phyloP scores from a whole-genome alignment of 352 stramenopile species.

The Globisporangium heterothallicum region DNA sequence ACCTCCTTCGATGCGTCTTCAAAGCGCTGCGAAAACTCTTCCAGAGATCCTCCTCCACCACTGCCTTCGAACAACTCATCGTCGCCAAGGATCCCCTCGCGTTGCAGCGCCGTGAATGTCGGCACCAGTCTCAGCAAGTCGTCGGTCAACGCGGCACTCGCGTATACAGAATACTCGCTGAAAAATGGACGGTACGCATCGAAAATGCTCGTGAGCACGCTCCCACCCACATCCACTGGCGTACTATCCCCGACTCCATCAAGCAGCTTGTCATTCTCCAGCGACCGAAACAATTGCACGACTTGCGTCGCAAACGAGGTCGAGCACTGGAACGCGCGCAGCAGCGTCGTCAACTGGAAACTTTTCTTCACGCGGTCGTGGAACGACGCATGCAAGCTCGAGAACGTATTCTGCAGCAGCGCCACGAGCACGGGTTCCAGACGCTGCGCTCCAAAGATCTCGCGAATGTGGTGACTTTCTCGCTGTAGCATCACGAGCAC shows the following conservation, averaged over 20 bases:
- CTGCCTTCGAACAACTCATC: slow-evolving; percentile 10
- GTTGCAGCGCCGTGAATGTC: slow-evolving; percentile 17
- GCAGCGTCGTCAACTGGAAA: slow-evolving; percentile 26
- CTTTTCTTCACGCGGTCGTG: slow-evolving; percentile 37
- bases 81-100: background rate
- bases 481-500: slow-evolving; percentile 50
- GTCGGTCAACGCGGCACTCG: slow-evolving; percentile 31
- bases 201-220: slow-evolving; percentile 32
- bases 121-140: slow-evolving; percentile 40
- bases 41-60: slow-evolving; percentile 28
- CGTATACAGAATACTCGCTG: slow-evolving; percentile 39
- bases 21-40: slow-evolving; percentile 52
- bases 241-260: background rate
- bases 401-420: slow-evolving; percentile 47
- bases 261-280: slow-evolving; percentile 17
- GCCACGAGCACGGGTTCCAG: slow-evolving; percentile 26
- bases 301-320: slow-evolving; percentile 36
- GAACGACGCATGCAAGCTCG: slow-evolving; percentile 43
- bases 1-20: slow-evolving; percentile 41
- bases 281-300: slow-evolving; percentile 34
- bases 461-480: slow-evolving; percentile 31
- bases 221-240: slow-evolving; percentile 9
- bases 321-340: slow-evolving; percentile 42
- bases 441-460: slow-evolving; percentile 36
- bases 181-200: slow-evolving; percentile 55